Conservation (phyloP, 148 eudicot species). For the Rhododendron kiyosumense region DNA sequence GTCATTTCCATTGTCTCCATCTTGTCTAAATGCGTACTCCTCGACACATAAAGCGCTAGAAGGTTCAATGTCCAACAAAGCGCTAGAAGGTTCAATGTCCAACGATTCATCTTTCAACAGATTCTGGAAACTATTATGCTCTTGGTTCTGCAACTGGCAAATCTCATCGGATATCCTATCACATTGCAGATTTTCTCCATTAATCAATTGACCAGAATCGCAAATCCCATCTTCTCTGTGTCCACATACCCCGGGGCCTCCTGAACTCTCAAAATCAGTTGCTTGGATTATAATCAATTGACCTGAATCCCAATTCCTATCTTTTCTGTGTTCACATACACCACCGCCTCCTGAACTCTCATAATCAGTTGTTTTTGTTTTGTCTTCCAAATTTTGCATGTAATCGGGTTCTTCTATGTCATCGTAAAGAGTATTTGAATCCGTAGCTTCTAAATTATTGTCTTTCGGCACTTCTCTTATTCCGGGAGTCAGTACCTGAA, state of each 20-base stretch:
- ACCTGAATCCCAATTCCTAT: neutral
- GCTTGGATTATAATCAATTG: neutral
- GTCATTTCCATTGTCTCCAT: neutral
- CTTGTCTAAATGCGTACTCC: neutral
- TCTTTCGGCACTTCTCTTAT: neutral
- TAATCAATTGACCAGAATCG: neutral
- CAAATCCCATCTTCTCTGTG: neutral
- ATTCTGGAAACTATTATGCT: neutral
- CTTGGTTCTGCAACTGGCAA: neutral
- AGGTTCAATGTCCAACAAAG: neutral
- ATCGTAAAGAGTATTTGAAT: neutral
- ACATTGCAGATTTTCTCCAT: neutral
- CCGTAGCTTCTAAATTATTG: neutral
- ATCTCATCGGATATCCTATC: neutral
- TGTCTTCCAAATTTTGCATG: neutral
- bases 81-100: neutral
- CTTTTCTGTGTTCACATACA: neutral
- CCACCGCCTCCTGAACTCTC: neutral
- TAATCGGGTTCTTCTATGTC: neutral
- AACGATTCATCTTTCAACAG: neutral
- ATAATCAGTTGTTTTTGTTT: neutral
- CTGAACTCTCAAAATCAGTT: neutral
- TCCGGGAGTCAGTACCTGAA: neutral
- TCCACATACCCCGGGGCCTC: neutral
- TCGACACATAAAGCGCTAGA: neutral